A percentile compares a stretch with the other conserved stretches of the same genome.
These are phyloP conservation scores for Diversispora epigaea DNA, from an alignment of 192 early-diverging fungal genomes.

Conservation along the genomic window DNA sequence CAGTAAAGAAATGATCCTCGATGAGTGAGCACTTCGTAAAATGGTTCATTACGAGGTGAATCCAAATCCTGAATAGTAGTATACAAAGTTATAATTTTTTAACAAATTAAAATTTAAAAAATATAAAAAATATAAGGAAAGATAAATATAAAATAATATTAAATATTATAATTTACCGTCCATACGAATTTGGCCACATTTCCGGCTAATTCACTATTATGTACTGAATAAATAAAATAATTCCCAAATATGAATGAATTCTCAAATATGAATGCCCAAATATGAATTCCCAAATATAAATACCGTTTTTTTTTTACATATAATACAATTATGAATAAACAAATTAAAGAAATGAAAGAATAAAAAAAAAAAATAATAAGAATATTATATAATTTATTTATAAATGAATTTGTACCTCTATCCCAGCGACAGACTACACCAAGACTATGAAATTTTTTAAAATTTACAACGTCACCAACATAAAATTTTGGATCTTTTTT, in stretches of 20 bases:
- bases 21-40: conserved; percentile 25
- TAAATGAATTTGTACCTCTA: conserved; percentile 3
- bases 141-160: neutral
- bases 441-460: conserved; percentile 19
- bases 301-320: neutral
- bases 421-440: conserved; percentile 31
- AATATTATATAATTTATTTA: too few relatives aligned
- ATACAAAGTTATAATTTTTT: neutral
- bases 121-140: neutral
- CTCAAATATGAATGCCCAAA: neutral
- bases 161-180: conserved; percentile 20
- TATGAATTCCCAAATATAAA: neutral
- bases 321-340: neutral
- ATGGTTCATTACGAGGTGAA: conserved; percentile 11
- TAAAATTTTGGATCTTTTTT: conserved; percentile 27
- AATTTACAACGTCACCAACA: conserved; percentile 26
- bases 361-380: too few relatives aligned
- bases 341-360: too few relatives aligned
- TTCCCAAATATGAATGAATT: neutral
- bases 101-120: neutral
- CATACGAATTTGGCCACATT: conserved; percentile 25
- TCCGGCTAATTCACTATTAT: conserved; percentile 21
- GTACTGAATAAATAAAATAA: conserved; percentile 14
- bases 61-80: conserved; percentile 5
- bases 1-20: conserved; percentile 30